These are phyloP conservation scores for Populus alba DNA, from an alignment of 345 rosid genomes.

Conservation along the genomic window DNA sequence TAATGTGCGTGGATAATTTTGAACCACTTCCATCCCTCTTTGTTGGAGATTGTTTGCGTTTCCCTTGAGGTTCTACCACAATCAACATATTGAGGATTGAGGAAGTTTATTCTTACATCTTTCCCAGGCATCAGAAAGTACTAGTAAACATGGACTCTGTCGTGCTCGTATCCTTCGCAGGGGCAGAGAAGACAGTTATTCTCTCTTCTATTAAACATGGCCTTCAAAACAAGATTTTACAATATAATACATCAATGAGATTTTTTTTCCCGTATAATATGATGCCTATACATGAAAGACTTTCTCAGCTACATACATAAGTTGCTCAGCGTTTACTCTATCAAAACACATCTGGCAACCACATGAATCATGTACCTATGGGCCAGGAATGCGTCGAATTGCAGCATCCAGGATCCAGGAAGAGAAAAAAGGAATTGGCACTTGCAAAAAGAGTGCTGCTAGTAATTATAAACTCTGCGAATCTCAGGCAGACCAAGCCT, in stretches of 20 bases:
- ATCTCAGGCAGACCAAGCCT: constrained; percentile 45
- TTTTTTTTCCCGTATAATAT: not conserved
- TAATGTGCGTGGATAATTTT: not conserved
- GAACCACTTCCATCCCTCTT: not conserved
- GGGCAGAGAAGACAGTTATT: not conserved
- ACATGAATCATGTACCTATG: not conserved
- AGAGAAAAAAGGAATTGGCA: not conserved
- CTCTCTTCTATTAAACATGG: not conserved
- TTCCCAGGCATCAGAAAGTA: not conserved
- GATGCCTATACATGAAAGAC: constrained; percentile 10
- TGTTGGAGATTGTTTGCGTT: not conserved
- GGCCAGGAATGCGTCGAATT: not conserved
- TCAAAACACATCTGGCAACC: not conserved
- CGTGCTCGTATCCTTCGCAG: not conserved
- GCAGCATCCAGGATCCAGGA: not conserved
- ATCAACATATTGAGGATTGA: not conserved
- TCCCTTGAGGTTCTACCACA: not conserved
- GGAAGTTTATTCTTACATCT: not conserved
- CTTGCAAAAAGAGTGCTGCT: constrained; percentile 12
- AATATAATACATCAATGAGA: not conserved
- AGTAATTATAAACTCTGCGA: constrained; percentile 21
- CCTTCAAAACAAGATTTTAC: not conserved
- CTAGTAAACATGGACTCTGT: not conserved
- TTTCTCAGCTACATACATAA: not conserved
- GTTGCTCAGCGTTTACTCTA: not conserved